Evolutionary conservation across 2,329 filamentous ascomycete genomes (phyloP), one percentile per base, ranked within the genome.

Genomic region (Fusarium coicis): DNA sequence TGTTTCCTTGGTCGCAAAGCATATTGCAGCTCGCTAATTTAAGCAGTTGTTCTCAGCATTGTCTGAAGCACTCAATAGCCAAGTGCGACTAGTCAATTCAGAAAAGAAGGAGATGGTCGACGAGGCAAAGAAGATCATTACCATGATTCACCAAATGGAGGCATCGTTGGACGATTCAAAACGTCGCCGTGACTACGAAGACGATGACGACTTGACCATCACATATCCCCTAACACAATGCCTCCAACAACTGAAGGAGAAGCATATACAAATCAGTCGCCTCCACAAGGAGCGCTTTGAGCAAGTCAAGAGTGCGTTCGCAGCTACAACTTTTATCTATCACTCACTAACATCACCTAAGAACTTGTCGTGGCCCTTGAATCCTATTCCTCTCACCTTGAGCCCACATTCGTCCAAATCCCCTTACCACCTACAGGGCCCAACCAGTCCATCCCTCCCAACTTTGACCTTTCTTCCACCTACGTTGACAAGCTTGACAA

Each of bases 381-480:
- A 80, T 98, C 96, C 10, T 99, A 98, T 81, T 97, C 96, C 4
- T 97, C 94, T 15, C 96, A 98, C 81, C 93, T 99, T 52, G 96
- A 99, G 81, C 86, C 93, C 16, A 92, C 92, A 5, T 98, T 98
- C 81, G 89, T 98, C 74, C 90, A 92, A 79, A 91, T 98, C 79
- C 89, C 92, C 44, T 89, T 99, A 11, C 96, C 96, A 4, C 96
- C 96, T 0, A 95, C 93, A 7, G 90, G 89, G 3, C 90, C 92
- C 10, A 93, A 94, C 74, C 90, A 93, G 50, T 91, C 91, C 18
- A 87, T 97, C 43, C 90, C 95, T 2, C 90, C 94, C 6, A 93
- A 88, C 58, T 98, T 99, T 81, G 95, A 98, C 78, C 90, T 99
- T n/a, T 98, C 96, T 0, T 91, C 93, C 0, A 88, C 92, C 9